Base-by-base conservation (phyloP, 208 protist species). In the Novymonas esmeraldas region DNA sequence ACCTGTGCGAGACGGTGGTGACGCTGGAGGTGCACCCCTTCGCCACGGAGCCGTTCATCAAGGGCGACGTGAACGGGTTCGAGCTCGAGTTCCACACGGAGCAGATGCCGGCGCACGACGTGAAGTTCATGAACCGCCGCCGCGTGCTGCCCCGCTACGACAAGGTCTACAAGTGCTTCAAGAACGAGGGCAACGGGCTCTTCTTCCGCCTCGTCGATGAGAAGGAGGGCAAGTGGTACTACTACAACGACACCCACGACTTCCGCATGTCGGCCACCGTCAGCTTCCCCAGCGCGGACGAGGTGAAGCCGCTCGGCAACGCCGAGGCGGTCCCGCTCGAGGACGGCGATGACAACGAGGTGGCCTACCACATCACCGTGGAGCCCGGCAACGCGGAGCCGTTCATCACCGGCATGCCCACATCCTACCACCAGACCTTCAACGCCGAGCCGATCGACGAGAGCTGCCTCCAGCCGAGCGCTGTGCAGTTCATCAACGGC, bases 171-270 rank as follows among this genome's bases (percentile, higher is more conserved):
- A 86, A 85, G 65, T 94, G 89, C 78, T 92, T 95, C 69, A 79
- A 84, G 61, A 79, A 81, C 76, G 82, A 82, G 50, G 77, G 75
- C 52, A 92, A 92, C 73, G 89, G 86, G 4, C 81, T 95, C 24
- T 72, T 95, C 55, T 95, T 92, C 66, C 89, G 89, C 70, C 80
- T 95, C 11, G 85, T 92, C n/a, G 83, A 92, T 36, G 70, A 80
- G 41, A 45, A 67, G 51, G 57, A 59, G 18, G 72, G 75, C 33
- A 79, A 68, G 54, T 95, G 89, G 89, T 79, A 77, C 58, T 95
- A 91, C 76, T 88, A 95, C 77, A 95, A 95, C 72, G 86, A 95
- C 71, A 91, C 89, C 2, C 56, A 65, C 28, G 74, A 89, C 6
- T 93, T 87, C 64, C 70, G 78, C 38, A 95, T 95, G 89, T 75